Percentiles rank a stretch among this genome's conserved stretches.
Conservation (phyloP, 148 eudicot genomes). For the Camellia sinensis region DNA sequence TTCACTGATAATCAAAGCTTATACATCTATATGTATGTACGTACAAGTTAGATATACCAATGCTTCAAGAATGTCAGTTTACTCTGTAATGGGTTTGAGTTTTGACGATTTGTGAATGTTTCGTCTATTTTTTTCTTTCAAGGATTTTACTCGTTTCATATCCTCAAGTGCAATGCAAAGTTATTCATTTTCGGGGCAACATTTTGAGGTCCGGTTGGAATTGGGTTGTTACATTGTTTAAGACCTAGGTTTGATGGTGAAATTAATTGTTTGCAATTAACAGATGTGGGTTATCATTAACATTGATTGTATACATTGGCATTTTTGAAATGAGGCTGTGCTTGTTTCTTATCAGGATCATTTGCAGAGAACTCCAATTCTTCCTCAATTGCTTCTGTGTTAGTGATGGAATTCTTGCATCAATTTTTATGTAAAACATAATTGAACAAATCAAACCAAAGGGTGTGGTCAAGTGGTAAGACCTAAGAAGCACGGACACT, state of each 20-base stretch:
- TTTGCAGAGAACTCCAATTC: neutral
- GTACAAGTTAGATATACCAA: neutral
- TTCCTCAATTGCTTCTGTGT: neutral
- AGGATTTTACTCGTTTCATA: neutral
- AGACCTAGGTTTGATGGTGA: neutral
- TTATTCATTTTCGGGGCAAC: too few relatives aligned
- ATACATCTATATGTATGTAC: neutral
- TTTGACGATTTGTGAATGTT: neutral
- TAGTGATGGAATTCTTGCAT: neutral
- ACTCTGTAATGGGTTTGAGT: neutral
- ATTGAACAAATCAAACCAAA: too few relatives aligned
- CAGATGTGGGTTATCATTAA: too few relatives aligned
- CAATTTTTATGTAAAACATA: too few relatives aligned
- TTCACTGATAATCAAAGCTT: neutral
- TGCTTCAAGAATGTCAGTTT: neutral
- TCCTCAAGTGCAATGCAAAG: neutral
- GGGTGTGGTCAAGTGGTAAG: too few relatives aligned
- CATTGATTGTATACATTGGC: neutral
- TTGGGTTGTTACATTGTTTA: constrained; percentile 4
- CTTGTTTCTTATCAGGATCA: neutral
- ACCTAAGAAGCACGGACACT: too few relatives aligned
- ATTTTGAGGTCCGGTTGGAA: neutral
- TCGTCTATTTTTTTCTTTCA: neutral
- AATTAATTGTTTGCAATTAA: neutral
- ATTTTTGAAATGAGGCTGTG: neutral